Evolutionary conservation across 2,329 filamentous ascomycete species (phyloP).

Genomic region (Aspergillus chevalieri): DNA sequence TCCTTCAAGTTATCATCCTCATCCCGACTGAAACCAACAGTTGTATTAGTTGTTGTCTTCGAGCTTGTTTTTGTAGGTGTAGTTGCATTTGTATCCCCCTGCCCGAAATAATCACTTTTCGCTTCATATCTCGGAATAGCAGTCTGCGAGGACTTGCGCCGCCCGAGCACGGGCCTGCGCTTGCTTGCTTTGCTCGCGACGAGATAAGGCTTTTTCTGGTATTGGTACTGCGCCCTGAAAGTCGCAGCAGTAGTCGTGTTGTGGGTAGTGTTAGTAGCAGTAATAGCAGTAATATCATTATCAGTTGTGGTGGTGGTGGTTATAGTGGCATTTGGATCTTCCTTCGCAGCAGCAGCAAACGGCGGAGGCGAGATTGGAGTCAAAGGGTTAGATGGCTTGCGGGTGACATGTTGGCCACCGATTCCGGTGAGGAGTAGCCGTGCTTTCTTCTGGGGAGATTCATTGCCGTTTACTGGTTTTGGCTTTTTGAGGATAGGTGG

Average conservation of each 20-base stretch:
- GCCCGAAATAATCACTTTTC: constrained; percentile 1
- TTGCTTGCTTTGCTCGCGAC: constrained; percentile 21
- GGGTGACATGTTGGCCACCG: constrained; percentile 19
- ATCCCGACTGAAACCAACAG: neutral
- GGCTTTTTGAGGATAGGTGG: constrained; percentile 36
- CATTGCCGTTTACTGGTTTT: constrained; percentile 11
- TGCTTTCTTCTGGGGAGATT: constrained; percentile 23
- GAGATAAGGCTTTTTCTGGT: constrained; percentile 23
- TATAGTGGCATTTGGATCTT: no score
- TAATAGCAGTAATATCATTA: neutral
- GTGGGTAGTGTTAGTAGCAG: neutral
- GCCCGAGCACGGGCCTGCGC: constrained; percentile 26
- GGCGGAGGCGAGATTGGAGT: constrained; percentile 12
- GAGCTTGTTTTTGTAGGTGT: no score
- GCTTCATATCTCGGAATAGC: neutral
- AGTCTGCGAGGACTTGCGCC: constrained; percentile 32
- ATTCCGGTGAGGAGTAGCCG: constrained; percentile 25
- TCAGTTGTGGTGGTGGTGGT: neutral
- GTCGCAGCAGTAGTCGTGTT: constrained; percentile 3
- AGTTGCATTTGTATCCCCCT: no score
- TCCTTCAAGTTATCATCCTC: no score
- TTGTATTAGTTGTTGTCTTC: no score
- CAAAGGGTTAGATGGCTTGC: constrained; percentile 20
- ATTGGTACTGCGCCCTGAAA: constrained; percentile 1
- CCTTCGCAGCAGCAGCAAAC: neutral